A percentile compares a stretch with the other conserved stretches of the same genome.
phyloP scores from a whole-genome alignment of 805 yeast genomes.

The Schwanniomyces occidentalis region DNA sequence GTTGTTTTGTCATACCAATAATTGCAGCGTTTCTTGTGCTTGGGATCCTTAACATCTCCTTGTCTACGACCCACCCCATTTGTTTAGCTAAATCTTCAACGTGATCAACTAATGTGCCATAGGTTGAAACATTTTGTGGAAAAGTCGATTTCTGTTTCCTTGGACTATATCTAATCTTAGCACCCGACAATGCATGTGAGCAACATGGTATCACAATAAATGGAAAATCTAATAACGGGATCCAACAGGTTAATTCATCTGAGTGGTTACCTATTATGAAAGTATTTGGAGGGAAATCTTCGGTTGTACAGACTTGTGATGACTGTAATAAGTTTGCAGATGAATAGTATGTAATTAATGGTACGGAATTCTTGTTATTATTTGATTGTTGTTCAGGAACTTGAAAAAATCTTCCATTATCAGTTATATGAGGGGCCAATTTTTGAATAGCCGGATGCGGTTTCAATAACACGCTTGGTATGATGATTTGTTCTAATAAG shows the following conservation, averaged over 20 bases:
- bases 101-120: conserved; percentile 84
- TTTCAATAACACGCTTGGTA: conserved; percentile 72
- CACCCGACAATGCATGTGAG: conserved; percentile 83
- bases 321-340: conserved; percentile 54
- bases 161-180: conserved; percentile 63
- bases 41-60: conserved; percentile 89
- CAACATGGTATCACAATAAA: conserved; percentile 95
- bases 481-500: conserved; percentile 73
- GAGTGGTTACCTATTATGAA: conserved; percentile 93
- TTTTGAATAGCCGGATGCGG: conserved; percentile 65
- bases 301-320: conserved; percentile 52
- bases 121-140: conserved; percentile 52
- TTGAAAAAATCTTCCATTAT: conserved; percentile 63
- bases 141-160: conserved; percentile 19
- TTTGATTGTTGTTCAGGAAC: conserved; percentile 40
- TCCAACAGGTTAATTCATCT: conserved; percentile 94
- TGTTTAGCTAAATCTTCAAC: conserved; percentile 65
- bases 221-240: conserved; percentile 83
- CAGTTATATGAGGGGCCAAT: conserved; percentile 53
- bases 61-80: conserved; percentile 83
- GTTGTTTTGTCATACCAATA: conserved; percentile 55
- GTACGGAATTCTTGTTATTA: conserved; percentile 21
- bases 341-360: conserved; percentile 55
- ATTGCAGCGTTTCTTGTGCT: conserved; percentile 92
- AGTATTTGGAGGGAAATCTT: conserved; percentile 67